Percentiles rank a stretch among this genome's conserved stretches.
phyloP scores from a whole-genome alignment of 73 alveolate genomes.

The Stentor roeselii region DNA sequence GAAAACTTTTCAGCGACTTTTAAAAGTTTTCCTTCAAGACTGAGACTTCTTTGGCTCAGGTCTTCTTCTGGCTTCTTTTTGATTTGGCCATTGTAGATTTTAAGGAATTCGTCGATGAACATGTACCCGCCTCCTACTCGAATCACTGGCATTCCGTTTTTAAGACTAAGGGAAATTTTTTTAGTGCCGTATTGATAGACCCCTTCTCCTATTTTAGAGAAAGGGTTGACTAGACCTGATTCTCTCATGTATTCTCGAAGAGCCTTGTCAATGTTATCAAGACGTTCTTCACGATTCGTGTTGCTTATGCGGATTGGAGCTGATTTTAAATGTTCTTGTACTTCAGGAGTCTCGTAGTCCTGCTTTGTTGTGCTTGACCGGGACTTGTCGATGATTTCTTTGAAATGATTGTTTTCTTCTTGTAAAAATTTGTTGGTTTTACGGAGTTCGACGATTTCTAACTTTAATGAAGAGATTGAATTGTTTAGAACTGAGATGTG shows the following conservation, averaged over 20 bases:
- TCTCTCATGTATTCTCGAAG: not conserved
- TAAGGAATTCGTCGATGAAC: constrained; percentile 64
- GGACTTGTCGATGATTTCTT: not conserved
- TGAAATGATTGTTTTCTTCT: not conserved
- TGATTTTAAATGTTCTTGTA: not conserved
- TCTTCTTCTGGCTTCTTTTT: constrained; percentile 22
- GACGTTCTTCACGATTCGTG: not conserved
- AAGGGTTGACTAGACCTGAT: not conserved
- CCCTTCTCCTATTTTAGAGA: constrained; percentile 9
- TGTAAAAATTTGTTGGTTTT: not conserved
- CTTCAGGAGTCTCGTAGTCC: not conserved
- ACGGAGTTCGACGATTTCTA: not conserved
- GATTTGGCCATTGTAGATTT: not conserved
- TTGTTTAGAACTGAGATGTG: not conserved
- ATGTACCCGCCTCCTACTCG: constrained; percentile 83
- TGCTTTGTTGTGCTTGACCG: not conserved
- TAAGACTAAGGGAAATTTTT: constrained; percentile 58
- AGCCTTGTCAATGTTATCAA: not conserved
- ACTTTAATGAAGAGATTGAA: not conserved
- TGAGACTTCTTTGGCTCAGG: not conserved
- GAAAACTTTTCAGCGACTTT: not conserved
- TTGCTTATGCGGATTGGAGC: not conserved
- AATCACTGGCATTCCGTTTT: constrained; percentile 64
- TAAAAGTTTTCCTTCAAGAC: not conserved
- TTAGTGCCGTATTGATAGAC: constrained; percentile 45